Percentiles rank a stretch among this genome's conserved stretches.
Evolutionary conservation across 2,329 filamentous ascomycete species (phyloP).

Genomic region (Rhinocladiella similis): DNA sequence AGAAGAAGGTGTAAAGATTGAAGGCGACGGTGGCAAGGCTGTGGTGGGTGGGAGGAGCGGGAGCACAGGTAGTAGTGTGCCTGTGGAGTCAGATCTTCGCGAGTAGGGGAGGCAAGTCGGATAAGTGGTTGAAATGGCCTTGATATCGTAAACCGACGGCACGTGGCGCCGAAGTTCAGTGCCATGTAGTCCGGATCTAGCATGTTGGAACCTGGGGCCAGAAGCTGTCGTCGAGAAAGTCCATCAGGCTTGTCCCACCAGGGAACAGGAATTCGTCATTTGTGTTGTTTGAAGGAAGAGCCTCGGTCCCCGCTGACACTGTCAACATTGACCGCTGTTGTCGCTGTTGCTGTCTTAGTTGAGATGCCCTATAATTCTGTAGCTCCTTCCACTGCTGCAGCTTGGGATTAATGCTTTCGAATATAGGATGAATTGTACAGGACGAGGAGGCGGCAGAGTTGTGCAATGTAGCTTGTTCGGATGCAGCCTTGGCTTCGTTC

Average conservation of each 20-base stretch:
- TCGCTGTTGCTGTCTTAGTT: neutral
- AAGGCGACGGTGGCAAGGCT: constrained; percentile 4
- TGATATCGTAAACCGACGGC: too few relatives aligned
- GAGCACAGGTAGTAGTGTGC: neutral
- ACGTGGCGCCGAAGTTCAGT: too few relatives aligned
- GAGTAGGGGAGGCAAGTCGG: too few relatives aligned
- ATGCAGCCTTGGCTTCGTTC: constrained; percentile 19
- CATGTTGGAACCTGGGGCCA: neutral
- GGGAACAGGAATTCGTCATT: neutral
- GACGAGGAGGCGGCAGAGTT: neutral
- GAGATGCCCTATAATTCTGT: neutral
- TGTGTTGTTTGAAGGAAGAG: neutral
- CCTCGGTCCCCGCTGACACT: neutral
- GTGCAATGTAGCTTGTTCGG: neutral
- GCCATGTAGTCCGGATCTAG: too few relatives aligned
- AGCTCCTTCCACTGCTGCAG: constrained; percentile 3
- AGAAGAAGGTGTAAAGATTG: constrained; percentile 25
- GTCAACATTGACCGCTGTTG: neutral
- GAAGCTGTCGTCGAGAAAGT: neutral
- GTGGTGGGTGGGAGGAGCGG: constrained; percentile 6
- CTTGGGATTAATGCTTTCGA: neutral
- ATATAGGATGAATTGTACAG: neutral
- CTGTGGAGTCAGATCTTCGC: too few relatives aligned
- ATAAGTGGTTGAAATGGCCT: too few relatives aligned
- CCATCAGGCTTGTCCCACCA: neutral